Percentiles rank a stretch among this genome's conserved stretches.
phyloP scores from a whole-genome alignment of 306 rosid species.

The Casuarina glauca region DNA sequence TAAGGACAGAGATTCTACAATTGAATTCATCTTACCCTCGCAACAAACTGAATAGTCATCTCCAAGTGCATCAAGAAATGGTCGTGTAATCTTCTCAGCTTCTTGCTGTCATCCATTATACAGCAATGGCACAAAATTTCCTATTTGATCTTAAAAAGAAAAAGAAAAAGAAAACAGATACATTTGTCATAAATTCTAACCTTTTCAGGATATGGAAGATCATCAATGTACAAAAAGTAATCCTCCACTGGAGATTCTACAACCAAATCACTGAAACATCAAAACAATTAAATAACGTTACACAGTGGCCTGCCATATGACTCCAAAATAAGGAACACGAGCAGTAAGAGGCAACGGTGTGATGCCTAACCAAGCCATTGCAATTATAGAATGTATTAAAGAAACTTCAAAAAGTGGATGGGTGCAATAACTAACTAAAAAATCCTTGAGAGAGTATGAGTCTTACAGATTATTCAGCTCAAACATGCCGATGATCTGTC shows the following conservation, averaged over 20 bases:
- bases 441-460: conserved; percentile 17
- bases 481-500: conserved; percentile 94
- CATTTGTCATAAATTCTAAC: conserved; percentile 40
- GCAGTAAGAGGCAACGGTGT: conserved; percentile 15
- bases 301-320: conserved; percentile 9
- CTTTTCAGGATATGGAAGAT: conserved; percentile 62
- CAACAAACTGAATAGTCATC: conserved; percentile 84
- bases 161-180: background rate
- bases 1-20: conserved; percentile 10
- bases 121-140: conserved; percentile 9
- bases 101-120: conserved; percentile 57
- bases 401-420: conserved; percentile 23
- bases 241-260: conserved; percentile 97
- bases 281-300: conserved; percentile 24
- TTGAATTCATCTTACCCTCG: conserved; percentile 55
- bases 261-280: conserved; percentile 79
- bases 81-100: conserved; percentile 71
- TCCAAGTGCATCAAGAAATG: conserved; percentile 81
- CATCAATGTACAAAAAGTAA: conserved; percentile 80
- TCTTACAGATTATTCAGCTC: conserved; percentile 96
- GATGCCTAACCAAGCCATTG: conserved; percentile 11
- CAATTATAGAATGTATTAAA: conserved; percentile 19
- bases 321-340: conserved; percentile 14
- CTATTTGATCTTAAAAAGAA: conserved; percentile 13
- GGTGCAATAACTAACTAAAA: conserved; percentile 15